Percentiles rank a stretch among this genome's conserved stretches.
phyloP scores from a whole-genome alignment of 176 grass and related monocot species.

The Ensete ventricosum region DNA sequence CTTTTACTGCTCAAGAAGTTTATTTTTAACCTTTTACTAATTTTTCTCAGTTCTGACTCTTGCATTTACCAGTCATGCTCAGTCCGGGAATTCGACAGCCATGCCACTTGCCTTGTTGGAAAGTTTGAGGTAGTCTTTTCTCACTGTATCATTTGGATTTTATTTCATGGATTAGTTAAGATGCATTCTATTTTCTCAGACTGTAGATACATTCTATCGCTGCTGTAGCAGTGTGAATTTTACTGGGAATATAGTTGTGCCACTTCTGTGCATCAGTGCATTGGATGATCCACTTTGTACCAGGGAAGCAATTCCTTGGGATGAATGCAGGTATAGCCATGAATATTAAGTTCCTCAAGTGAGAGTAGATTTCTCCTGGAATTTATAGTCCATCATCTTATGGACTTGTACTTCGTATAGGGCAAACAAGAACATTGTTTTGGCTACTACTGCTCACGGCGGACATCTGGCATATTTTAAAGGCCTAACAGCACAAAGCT shows the following conservation, averaged over 20 bases:
- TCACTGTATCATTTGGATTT: too few species aligned
- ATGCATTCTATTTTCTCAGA: conserved; percentile 35
- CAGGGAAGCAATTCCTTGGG: conserved; percentile 92
- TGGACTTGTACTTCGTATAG: conserved; percentile 12
- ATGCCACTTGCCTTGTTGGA: conserved; percentile 73
- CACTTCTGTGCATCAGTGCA: conserved; percentile 84
- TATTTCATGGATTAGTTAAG: background rate
- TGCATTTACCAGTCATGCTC: conserved; percentile 57
- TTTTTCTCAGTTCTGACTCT: background rate
- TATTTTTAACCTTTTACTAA: too few species aligned
- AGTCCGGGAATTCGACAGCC: conserved; percentile 85
- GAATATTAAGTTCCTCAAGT: background rate
- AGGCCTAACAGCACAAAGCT: conserved; percentile 61
- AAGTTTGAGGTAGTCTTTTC: conserved; percentile 65
- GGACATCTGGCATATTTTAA: conserved; percentile 93
- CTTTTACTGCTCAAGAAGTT: too few species aligned
- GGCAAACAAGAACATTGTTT: conserved; percentile 87
- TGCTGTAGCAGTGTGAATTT: conserved; percentile 76
- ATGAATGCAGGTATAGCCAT: conserved; percentile 74
- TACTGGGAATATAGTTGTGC: conserved; percentile 61
- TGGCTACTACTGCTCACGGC: conserved; percentile 83
- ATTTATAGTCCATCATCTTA: too few species aligned
- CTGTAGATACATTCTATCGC: conserved; percentile 98
- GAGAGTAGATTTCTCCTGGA: background rate
- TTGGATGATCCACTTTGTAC: conserved; percentile 96